Percentiles rank a stretch among this genome's conserved stretches.
Evolutionary conservation across 345 rosid species (phyloP).

Genomic region (Rubroshorea leprosula): DNA sequence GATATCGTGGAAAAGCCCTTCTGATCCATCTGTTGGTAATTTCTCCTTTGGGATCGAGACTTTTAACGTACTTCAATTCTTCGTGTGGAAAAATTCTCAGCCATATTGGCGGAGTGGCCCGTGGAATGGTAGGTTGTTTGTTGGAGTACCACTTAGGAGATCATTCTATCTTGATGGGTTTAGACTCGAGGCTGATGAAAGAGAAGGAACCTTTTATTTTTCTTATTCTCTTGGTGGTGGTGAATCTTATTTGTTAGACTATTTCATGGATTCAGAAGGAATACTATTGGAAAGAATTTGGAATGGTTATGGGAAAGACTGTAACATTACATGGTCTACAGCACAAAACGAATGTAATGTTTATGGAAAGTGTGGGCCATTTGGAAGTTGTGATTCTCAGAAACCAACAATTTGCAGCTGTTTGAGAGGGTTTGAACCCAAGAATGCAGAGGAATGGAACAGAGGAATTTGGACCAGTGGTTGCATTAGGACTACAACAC

Average conservation of each 20-base stretch:
- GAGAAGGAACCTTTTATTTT: slow-evolving; percentile 18
- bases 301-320: slow-evolving; percentile 14
- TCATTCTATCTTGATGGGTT: slow-evolving; percentile 23
- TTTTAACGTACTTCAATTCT: slow-evolving; percentile 24
- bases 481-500: slow-evolving; percentile 30
- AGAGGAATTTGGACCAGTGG: slow-evolving; percentile 40
- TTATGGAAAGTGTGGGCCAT: slow-evolving; percentile 46
- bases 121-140: slow-evolving; percentile 47
- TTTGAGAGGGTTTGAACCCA: slow-evolving; percentile 46
- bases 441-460: slow-evolving; percentile 31
- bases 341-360: slow-evolving; percentile 29
- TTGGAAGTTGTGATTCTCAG: slow-evolving; percentile 26
- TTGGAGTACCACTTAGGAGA: slow-evolving; percentile 25
- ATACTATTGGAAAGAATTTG: neutral
- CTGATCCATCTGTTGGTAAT: slow-evolving; percentile 50
- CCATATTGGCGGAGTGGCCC: slow-evolving; percentile 52
- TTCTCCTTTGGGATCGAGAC: slow-evolving; percentile 33
- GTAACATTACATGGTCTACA: neutral
- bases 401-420: slow-evolving; percentile 45
- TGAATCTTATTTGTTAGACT: slow-evolving; percentile 7
- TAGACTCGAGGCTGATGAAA: slow-evolving; percentile 25
- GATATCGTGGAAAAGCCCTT: slow-evolving; percentile 45
- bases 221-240: slow-evolving; percentile 1
- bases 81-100: slow-evolving; percentile 36
- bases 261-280: slow-evolving; percentile 34